Conservation (phyloP, 106 monocot species). For the Apostasia shenzhenica region DNA sequence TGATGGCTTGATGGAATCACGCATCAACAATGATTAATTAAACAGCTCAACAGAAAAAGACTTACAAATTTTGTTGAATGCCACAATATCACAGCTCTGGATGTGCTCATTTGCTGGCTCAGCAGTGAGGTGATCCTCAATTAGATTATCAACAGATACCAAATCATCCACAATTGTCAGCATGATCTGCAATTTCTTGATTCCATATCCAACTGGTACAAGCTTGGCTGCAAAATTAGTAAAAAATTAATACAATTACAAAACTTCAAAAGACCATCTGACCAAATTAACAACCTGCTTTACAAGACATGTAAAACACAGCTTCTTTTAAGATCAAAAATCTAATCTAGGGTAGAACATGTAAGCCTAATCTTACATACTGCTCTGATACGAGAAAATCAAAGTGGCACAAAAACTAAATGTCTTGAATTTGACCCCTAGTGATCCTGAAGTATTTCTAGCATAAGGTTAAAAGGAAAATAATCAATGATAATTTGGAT, state of each 20-base stretch:
- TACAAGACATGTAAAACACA: too few species aligned
- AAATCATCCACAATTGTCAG: conserved; percentile 93
- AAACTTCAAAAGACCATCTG: background rate
- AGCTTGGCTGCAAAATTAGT: conserved; percentile 65
- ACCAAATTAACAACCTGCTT: background rate
- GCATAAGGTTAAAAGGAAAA: too few species aligned
- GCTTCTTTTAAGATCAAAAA: too few species aligned
- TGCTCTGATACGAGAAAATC: too few species aligned
- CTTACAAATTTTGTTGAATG: conserved; percentile 95
- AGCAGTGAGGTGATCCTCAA: conserved; percentile 62
- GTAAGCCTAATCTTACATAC: background rate
- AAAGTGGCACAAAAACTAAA: too few species aligned
- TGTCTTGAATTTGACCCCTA: too few species aligned
- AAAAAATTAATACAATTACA: background rate
- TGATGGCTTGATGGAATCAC: too few species aligned
- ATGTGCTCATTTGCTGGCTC: conserved; percentile 82
- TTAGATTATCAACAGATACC: conserved; percentile 76
- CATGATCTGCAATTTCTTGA: conserved; percentile 95
- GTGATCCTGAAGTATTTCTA: too few species aligned
- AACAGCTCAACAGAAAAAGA: background rate
- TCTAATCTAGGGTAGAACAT: background rate
- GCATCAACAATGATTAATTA: too few species aligned
- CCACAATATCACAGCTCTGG: conserved; percentile 96
- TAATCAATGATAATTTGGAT: too few species aligned
- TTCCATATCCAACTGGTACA: conserved; percentile 93